Evolutionary conservation across 208 protist species (phyloP), one percentile per base, ranked within the genome.

Genomic region (Strigomonas culicis): DNA sequence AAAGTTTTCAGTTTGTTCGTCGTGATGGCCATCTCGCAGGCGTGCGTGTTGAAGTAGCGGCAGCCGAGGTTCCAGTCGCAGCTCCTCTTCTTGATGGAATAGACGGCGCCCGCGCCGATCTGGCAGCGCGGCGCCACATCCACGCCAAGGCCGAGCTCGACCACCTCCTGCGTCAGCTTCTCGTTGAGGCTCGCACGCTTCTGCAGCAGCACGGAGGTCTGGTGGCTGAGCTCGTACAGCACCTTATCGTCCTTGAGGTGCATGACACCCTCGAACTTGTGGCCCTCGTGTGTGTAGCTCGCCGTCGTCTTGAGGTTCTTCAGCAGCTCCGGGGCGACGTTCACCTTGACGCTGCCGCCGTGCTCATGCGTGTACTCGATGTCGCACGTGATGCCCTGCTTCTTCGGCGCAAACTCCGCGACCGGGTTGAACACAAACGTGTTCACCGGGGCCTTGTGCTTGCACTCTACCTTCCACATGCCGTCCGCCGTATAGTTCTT

Each of bases 401-500:
- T 75, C 34, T 62, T 70, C 25, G 59, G 55, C 28, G 44, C 50
- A n/a, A n/a, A n/a, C 50, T 4, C 70, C 41, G 59, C 74, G 67
- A 74, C 60, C 59, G 83, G 81, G 81, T 88, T 89, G 55, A 89
- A 68, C 57, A 80, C 72, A 34, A 93, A 66, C 17, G 52, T 71
- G 49, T 82, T 77, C 72, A 80, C 77, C 27, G 75, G 55, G 52
- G 72, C 79, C 73, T 90, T 93, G 72, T 81, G 71, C 72, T 92
- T 92, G 79, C 72, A 74, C 83, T 94, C 84, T 51, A 92, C 28
- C 61, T 84, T 89, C 84, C 85, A 90, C 52, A 56, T 63, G 27
- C 58, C 43, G 24, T 78, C 13, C n/a, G 62, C 67, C 36, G 65
- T 72, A 68, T 79, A 86, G 77, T 79, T 84, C 71, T 88, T 90